phyloP scores from a whole-genome alignment of 306 rosid species.

The Vigna trinervia region DNA sequence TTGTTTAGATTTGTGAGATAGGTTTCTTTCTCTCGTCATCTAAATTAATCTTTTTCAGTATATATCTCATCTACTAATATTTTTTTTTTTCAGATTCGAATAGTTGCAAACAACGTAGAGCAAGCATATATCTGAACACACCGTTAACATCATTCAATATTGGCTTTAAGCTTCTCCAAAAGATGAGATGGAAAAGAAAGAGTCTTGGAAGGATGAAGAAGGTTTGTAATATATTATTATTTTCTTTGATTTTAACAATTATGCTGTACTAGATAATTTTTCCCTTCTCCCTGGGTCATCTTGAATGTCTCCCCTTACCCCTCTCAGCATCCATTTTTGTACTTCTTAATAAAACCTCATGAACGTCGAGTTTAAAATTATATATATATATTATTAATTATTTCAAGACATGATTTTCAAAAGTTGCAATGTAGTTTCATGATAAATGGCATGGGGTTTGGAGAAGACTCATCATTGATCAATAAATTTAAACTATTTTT shows the following conservation, averaged over 20 bases:
- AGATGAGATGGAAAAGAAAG: conserved; percentile 98
- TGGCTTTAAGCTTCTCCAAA: conserved; percentile 96
- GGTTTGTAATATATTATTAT: conserved; percentile 51
- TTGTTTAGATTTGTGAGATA: too few relatives aligned
- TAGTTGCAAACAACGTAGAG: conserved; percentile 62
- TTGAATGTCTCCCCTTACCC: background rate
- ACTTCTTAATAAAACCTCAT: background rate
- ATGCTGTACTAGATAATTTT: conserved; percentile 2
- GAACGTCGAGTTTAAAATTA: too few relatives aligned
- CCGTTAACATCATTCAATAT: conserved; percentile 81
- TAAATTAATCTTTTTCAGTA: too few relatives aligned
- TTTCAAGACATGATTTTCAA: too few relatives aligned
- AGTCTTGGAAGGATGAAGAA: conserved; percentile 97
- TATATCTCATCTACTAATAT: too few relatives aligned
- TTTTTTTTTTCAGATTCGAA: too few relatives aligned
- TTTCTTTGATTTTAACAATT: conserved; percentile 3
- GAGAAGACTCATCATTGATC: too few relatives aligned
- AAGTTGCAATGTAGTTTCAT: too few relatives aligned
- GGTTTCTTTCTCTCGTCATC: too few relatives aligned
- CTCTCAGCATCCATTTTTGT: background rate
- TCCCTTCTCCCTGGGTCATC: background rate
- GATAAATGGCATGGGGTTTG: too few relatives aligned
- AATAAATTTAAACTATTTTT: too few relatives aligned
- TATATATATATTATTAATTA: too few relatives aligned
- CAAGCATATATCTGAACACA: conserved; percentile 19